Evolutionary conservation across 148 eudicot species (phyloP), one percentile per base, ranked within the genome.

Genomic region (Hydrangea macrophylla): DNA sequence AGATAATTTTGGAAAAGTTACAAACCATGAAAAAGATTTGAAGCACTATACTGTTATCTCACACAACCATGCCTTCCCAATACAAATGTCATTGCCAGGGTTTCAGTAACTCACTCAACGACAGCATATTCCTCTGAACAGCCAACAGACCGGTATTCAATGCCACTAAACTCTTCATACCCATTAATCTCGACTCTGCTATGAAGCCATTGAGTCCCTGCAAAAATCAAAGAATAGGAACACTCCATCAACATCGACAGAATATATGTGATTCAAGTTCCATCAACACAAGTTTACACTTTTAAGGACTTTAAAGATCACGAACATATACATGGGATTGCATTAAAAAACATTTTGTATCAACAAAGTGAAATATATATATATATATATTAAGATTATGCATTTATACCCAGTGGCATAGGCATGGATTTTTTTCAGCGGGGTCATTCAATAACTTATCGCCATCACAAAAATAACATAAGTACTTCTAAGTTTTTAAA

Each of bases 171-270:
- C 75, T 94, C 99, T 64, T 94, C 99, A 68, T 94, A 94, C 9
- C 99, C 99, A 78, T 85, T 76, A 42, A 85, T 77, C 62, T 94
- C 99, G 60, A 94, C 86, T 79, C 99, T 82, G 76, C 97, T 94
- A 67, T 90, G 96, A 79, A 94, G 99, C 99, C 96, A 94, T 56
- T 94, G 99, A 64, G 86, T 86, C 72, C 90, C 99, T 94, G 87
- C 55, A 28, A 64, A 37, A 62, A 24, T 2, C 71, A 22, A 54
- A 55, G 50, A 55, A 51, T 28, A 53, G 7, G 23, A 54, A 23
- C 30, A 66, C 30, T 23, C 24, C n/a, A 55, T 36, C 62, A 67
- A 27, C 35, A 23, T 11, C 15, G 57, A 68, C 27, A 25, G 62
- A 18, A 26, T 23, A 67, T 11, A 50, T 30, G 13, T 15, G 36